Percentiles rank a stretch among this genome's conserved stretches.
Conservation (phyloP, 2,329 filamentous ascomycete species). For the Penicillium sumatraense region DNA sequence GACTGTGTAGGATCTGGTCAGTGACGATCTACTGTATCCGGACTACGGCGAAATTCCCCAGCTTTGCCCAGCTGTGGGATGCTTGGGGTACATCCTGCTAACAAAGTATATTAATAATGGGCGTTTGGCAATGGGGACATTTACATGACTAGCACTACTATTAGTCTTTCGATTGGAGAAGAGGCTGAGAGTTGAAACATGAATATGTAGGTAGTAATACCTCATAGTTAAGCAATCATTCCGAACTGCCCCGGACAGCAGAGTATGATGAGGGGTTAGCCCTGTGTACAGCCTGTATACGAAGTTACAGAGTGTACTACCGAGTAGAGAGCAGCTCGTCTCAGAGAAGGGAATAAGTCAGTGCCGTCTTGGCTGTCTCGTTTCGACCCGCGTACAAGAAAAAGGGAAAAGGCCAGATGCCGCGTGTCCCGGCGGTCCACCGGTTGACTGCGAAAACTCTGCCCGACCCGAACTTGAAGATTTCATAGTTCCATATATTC, state of each 20-base stretch:
- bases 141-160: too few relatives aligned
- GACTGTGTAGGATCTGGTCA: background rate
- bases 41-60: background rate
- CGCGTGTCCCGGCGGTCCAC: slow-evolving; percentile 1
- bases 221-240: background rate
- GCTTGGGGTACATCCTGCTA: slow-evolving; percentile 1
- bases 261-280: background rate
- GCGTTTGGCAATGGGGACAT: background rate
- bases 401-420: background rate
- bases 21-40: background rate
- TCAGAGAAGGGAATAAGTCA: background rate
- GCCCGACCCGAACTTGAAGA: background rate
- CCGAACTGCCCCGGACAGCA: too few relatives aligned
- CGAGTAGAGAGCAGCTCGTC: too few relatives aligned
- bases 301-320: too few relatives aligned
- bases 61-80: background rate
- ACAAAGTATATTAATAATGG: slow-evolving; percentile 5
- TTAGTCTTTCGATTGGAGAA: too few relatives aligned
- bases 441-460: background rate
- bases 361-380: background rate
- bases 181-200: background rate
- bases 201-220: background rate
- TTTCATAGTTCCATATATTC: background rate
- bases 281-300: too few relatives aligned
- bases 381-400: background rate